Evolutionary conservation across 1,284 basidiomycete genomes (phyloP).

Genomic region (Sparassis latifolia): DNA sequence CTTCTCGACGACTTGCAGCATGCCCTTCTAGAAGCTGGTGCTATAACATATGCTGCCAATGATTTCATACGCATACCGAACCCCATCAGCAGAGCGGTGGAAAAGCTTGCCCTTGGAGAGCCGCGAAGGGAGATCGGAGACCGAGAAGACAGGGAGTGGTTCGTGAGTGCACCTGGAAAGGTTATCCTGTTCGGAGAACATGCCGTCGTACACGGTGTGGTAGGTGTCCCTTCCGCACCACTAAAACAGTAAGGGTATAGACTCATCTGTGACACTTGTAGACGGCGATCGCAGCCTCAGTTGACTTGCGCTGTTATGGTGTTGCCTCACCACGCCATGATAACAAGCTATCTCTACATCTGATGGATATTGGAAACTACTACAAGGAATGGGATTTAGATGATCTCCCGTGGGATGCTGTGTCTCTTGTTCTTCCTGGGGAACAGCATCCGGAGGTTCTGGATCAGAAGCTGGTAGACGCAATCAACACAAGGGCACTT

Average conservation of each 20-base stretch:
- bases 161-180: conserved; percentile 95
- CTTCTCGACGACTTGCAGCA: conserved; percentile 93
- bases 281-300: conserved; percentile 93
- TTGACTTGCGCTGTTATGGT: conserved; percentile 94
- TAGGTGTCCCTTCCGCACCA: conserved; percentile 36
- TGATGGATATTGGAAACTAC: conserved; percentile 78
- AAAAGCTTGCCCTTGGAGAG: conserved; percentile 51
- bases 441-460: conserved; percentile 60
- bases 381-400: conserved; percentile 78
- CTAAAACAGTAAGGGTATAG: too few species aligned
- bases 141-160: conserved; percentile 60
- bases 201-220: conserved; percentile 96
- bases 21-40: conserved; percentile 88
- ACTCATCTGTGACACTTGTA: conserved; percentile 24
- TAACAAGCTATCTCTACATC: conserved; percentile 69
- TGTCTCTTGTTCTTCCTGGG: conserved; percentile 46
- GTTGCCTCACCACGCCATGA: conserved; percentile 74
- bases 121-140: conserved; percentile 14
- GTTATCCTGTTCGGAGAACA: conserved; percentile 99
- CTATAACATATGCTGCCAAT: conserved; percentile 50
- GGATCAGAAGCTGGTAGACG: conserved; percentile 65
- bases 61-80: conserved; percentile 44
- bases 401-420: conserved; percentile 82
- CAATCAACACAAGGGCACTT: conserved; percentile 52
- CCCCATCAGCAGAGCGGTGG: conserved; percentile 56